A percentile compares a stretch with the other conserved stretches of the same genome.
Evolutionary conservation across 768 basidiomycete species (phyloP).

Genomic region (Tephrocybe sp.): DNA sequence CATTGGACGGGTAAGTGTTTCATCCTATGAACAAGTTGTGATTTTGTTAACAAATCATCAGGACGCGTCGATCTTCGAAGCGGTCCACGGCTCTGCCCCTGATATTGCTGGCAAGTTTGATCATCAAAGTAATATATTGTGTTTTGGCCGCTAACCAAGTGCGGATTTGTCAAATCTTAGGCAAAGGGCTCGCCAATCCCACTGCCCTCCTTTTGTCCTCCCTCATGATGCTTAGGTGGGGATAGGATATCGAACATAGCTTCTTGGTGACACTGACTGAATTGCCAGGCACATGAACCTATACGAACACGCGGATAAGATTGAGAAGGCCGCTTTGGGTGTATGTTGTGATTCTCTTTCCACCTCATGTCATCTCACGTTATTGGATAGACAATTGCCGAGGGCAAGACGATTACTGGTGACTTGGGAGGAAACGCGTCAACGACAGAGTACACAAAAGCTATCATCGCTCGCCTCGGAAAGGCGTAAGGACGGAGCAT

Average conservation of each 20-base stretch:
- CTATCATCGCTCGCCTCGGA: conserved; percentile 75
- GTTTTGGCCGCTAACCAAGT: not conserved
- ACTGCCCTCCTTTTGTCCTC: conserved; percentile 95
- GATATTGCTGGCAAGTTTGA: conserved; percentile 82
- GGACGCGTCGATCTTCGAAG: conserved; percentile 99
- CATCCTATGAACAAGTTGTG: not conserved
- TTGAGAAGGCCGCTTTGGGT: conserved; percentile 86
- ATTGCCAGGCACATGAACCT: conserved; percentile 85
- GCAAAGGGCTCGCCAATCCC: conserved; percentile 96
- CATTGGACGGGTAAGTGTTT: conserved; percentile 76
- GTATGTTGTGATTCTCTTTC: conserved; percentile 45
- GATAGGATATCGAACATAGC: conserved; percentile 4
- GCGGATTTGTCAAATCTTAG: conserved; percentile 30
- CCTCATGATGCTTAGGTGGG: conserved; percentile 95
- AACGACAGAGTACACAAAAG: conserved; percentile 85
- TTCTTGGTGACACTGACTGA: conserved; percentile 1
- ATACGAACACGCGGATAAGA: conserved; percentile 76
- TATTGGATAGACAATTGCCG: conserved; percentile 82
- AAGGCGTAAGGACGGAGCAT: conserved; percentile 15
- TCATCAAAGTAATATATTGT: not conserved
- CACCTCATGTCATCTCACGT: conserved; percentile 6
- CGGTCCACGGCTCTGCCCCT: conserved; percentile 98
- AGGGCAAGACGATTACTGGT: conserved; percentile 92
- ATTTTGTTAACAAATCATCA: conserved; percentile 29
- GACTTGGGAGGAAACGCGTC: conserved; percentile 93